Evolutionary conservation across 129 eudicot species (phyloP).

Genomic region (Artemisia annua): DNA sequence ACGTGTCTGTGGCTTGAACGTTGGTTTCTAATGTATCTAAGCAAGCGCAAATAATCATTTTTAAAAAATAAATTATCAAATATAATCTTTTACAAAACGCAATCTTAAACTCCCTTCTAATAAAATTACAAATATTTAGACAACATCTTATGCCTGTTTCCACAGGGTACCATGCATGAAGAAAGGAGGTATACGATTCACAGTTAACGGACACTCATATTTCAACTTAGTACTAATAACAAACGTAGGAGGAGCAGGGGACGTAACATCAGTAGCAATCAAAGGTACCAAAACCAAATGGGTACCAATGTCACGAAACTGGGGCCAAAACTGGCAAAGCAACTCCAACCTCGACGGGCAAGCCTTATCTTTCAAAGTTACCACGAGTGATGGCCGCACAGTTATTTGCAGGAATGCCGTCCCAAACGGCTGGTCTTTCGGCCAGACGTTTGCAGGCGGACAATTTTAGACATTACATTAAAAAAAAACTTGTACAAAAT

Average conservation of each 20-base stretch:
- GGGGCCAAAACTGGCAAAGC: constrained; percentile 94
- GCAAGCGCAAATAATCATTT: not conserved
- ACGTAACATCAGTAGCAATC: constrained; percentile 54
- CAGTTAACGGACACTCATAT: constrained; percentile 76
- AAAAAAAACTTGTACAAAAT: constrained; percentile 6
- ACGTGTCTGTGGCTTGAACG: too few relatives aligned
- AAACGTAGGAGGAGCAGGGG: constrained; percentile 84
- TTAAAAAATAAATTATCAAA: too few relatives aligned
- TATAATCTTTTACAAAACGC: too few relatives aligned
- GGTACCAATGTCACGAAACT: constrained; percentile 72
- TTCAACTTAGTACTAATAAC: constrained; percentile 76
- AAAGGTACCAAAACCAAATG: constrained; percentile 63
- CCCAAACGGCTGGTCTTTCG: constrained; percentile 77
- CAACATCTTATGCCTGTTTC: not conserved
- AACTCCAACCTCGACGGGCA: constrained; percentile 56
- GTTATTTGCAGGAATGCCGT: constrained; percentile 55
- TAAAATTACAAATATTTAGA: too few relatives aligned
- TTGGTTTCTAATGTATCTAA: not conserved
- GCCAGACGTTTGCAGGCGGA: constrained; percentile 62
- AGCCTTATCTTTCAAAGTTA: constrained; percentile 68
- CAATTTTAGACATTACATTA: constrained; percentile 49
- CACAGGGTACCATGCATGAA: constrained; percentile 63
- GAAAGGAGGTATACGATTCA: constrained; percentile 69
- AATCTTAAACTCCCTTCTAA: too few relatives aligned
- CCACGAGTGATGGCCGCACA: constrained; percentile 70